A percentile compares a stretch with the other conserved stretches of the same genome.
phyloP scores from a whole-genome alignment of 345 rosid species.

The Hevea brasiliensis region DNA sequence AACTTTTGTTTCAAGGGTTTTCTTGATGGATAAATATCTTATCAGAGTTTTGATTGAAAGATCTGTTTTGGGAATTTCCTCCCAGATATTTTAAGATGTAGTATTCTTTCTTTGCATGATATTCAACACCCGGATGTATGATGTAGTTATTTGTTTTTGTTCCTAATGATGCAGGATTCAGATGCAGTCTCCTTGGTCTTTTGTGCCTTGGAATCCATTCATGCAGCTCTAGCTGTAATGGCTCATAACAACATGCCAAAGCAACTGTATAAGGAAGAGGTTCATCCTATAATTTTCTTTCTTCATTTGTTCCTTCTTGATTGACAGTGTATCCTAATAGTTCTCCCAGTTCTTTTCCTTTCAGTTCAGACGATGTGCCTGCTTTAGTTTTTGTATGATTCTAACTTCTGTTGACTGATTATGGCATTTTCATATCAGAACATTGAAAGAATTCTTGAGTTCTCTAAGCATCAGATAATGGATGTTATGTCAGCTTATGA shows the following conservation, averaged over 20 bases:
- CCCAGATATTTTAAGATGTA: too few relatives aligned
- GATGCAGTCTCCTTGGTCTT: slow-evolving; percentile 60
- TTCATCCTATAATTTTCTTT: slow-evolving; percentile 28
- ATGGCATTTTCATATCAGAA: slow-evolving; percentile 46
- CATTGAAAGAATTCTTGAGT: slow-evolving; percentile 95
- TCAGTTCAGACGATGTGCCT: not conserved
- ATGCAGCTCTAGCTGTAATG: slow-evolving; percentile 90
- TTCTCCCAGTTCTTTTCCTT: slow-evolving; percentile 7
- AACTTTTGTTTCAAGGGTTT: not conserved
- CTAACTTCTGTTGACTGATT: slow-evolving; percentile 15
- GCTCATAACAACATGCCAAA: slow-evolving; percentile 90
- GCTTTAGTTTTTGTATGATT: slow-evolving; percentile 3
- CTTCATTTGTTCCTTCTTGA: not conserved
- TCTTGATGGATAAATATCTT: too few relatives aligned
- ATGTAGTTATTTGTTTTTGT: slow-evolving; percentile 15
- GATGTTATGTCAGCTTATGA: slow-evolving; percentile 91
- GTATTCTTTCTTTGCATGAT: not conserved
- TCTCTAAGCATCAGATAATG: slow-evolving; percentile 83
- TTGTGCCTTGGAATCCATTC: slow-evolving; percentile 94
- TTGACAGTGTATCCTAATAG: slow-evolving; percentile 8
- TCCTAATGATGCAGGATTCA: slow-evolving; percentile 64
- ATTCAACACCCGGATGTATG: not conserved
- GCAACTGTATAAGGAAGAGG: slow-evolving; percentile 97
- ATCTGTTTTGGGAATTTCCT: too few relatives aligned
- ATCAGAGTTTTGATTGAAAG: too few relatives aligned